Base-by-base conservation (phyloP, 73 alveolate genomes). In the Paramecium tetraurelia region DNA sequence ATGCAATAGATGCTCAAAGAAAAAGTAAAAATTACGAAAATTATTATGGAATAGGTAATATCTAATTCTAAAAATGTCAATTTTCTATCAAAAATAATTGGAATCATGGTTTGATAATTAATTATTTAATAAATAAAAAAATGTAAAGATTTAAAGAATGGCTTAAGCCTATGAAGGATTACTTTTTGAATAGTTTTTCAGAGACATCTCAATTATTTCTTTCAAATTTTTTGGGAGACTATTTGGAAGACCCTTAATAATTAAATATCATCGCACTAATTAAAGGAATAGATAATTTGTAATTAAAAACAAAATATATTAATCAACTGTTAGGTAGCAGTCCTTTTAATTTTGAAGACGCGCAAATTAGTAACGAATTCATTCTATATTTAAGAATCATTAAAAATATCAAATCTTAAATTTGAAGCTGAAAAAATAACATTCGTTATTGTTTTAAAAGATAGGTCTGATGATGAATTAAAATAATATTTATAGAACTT, bases 171-270 rank as follows among this genome's bases (percentile, higher is more conserved):
- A 31, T 63, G 6, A 0, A 27, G 22, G 21, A 63, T 63, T 63
- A 22, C 40, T 80, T 80, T 41, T 41, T 80, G 70, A 80, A 16
- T 80, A 46, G 75, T 24, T 80, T 80, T 44, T 80, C 90, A 22
- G 43, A 40, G 5, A 80, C 90, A 8, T 44, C 29, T 46, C n/a
- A 80, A 48, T 7, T 80, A 21, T 41, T 80, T 5, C 75, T 80
- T 7, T 59, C 48, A 21, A 44, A 48, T 24, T 20, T 31, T 21
- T 21, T 80, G 7, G 90, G 90, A 35, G 75, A 80, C 48, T 80
- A 80, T 44, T 80, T 80, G 75, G 90, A 80, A 44, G 90, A 80
- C 29, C 90, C 90, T 20, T 0, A 21, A 24, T 80, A 80, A 48
- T 21, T 80, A 80, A 43, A 80, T 20, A 14, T 80, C n/a, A 2